A percentile compares a stretch with the other conserved stretches of the same genome.
Evolutionary conservation across 1,139 yeast species (phyloP).

Genomic region (Arxiozyma slooffiae): DNA sequence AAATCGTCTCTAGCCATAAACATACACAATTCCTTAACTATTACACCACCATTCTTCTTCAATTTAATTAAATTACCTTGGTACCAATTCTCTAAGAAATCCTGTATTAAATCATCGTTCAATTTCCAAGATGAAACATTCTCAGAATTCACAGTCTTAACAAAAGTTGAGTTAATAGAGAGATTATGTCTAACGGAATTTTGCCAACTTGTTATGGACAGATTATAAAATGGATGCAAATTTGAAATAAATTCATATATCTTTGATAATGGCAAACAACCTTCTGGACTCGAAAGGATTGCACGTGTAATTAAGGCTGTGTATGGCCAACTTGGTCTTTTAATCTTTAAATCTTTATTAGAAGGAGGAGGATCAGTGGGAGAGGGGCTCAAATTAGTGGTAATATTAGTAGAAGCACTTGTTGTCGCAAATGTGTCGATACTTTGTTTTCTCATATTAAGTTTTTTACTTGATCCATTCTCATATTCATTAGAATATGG

Average conservation of each 20-base stretch:
- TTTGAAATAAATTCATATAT: constrained; percentile 72
- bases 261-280: constrained; percentile 77
- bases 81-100: constrained; percentile 67
- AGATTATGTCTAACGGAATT: constrained; percentile 75
- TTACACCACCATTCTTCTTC: constrained; percentile 67
- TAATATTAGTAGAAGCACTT: not conserved
- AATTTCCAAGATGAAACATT: constrained; percentile 58
- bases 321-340: constrained; percentile 85
- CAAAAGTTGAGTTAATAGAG: constrained; percentile 75
- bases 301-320: constrained; percentile 98
- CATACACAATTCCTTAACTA: constrained; percentile 65
- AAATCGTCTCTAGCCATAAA: constrained; percentile 57
- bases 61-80: constrained; percentile 56
- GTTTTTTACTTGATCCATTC: not conserved
- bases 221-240: constrained; percentile 50
- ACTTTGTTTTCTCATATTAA: not conserved
- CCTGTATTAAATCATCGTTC: constrained; percentile 69
- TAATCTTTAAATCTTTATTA: not conserved
- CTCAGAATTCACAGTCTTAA: constrained; percentile 36
- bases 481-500: not conserved
- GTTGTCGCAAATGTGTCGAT: not conserved
- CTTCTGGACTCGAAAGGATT: constrained; percentile 74
- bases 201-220: constrained; percentile 86
- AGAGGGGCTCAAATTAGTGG: too few relatives aligned
- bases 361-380: not conserved